A percentile compares a stretch with the other conserved stretches of the same genome.
Evolutionary conservation across 345 rosid species (phyloP).

Genomic region (Corchorus olitorius): DNA sequence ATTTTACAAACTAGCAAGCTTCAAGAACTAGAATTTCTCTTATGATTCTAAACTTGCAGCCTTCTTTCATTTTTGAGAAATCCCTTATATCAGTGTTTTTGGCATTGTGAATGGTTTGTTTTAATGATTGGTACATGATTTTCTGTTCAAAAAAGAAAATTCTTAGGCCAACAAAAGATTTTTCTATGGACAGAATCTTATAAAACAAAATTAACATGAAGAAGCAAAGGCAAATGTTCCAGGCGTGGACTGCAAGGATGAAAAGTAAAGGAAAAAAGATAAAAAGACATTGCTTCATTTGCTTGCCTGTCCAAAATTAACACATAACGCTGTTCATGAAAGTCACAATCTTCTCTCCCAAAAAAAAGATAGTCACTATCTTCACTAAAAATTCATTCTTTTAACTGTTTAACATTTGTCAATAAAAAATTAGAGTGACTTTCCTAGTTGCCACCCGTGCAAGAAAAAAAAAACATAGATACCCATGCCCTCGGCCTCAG

Average conservation of each 20-base stretch:
- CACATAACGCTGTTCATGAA: background rate
- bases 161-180: background rate
- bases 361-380: background rate
- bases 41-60: no score
- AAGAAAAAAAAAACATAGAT: background rate
- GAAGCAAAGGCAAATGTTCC: constrained; percentile 8
- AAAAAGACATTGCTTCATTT: no score
- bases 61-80: no score
- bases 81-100: no score
- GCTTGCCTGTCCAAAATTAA: constrained; percentile 5
- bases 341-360: no score
- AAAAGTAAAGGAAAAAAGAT: no score
- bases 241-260: constrained; percentile 12
- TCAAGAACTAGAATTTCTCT: no score
- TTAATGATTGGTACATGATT: no score
- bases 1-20: no score
- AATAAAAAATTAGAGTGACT: background rate
- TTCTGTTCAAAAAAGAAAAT: background rate
- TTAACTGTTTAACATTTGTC: background rate
- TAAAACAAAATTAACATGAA: background rate
- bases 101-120: no score
- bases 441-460: background rate
- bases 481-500: background rate
- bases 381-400: background rate
- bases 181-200: background rate